A percentile compares a stretch with the other conserved stretches of the same genome.
phyloP scores from a whole-genome alignment of 257 asterid genomes.

The Ilex aquifolium region DNA sequence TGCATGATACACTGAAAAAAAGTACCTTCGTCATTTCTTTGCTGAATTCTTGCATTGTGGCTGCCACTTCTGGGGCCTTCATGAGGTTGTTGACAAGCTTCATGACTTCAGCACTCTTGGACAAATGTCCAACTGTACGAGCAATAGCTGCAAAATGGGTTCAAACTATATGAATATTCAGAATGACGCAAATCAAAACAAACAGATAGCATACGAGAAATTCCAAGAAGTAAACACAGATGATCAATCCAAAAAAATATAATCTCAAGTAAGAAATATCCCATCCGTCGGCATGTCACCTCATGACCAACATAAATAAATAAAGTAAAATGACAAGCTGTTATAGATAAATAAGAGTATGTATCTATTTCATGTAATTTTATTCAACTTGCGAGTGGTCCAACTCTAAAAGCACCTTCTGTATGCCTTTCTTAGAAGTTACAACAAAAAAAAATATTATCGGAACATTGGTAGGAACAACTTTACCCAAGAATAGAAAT shows the following conservation, averaged over 20 bases:
- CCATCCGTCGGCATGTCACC: no score
- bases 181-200: background rate
- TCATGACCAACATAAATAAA: no score
- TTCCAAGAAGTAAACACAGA: slow-evolving; percentile 3
- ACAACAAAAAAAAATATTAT: no score
- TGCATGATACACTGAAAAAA: slow-evolving; percentile 2
- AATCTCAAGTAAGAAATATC: no score
- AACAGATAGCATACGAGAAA: background rate
- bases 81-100: slow-evolving; percentile 87
- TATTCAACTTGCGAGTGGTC: no score
- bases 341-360: no score
- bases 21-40: slow-evolving; percentile 95
- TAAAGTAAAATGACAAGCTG: no score
- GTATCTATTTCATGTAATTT: no score
- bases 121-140: slow-evolving; percentile 88
- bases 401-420: no score
- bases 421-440: no score
- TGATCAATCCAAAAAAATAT: background rate
- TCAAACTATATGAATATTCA: background rate
- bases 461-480: no score
- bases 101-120: slow-evolving; percentile 99
- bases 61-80: slow-evolving; percentile 93
- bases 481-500: no score
- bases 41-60: slow-evolving; percentile 86
- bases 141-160: slow-evolving; percentile 60